A percentile compares a stretch with the other conserved stretches of the same genome.
These are phyloP conservation scores for Ogataea saltuana DNA, from an alignment of 805 yeast genomes.

Conservation along the genomic window DNA sequence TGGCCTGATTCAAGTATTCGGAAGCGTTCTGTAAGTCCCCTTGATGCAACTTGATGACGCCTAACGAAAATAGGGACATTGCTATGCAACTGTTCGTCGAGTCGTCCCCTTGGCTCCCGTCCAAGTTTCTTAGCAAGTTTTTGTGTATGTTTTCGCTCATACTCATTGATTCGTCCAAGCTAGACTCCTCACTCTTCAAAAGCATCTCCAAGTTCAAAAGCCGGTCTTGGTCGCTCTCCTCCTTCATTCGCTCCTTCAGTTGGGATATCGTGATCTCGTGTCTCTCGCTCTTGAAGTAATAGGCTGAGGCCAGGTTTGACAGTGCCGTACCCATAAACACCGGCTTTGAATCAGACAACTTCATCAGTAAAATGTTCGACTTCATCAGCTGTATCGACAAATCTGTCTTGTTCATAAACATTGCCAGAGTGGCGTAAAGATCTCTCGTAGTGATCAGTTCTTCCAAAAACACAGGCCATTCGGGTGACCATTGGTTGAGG, in stretches of 20 bases:
- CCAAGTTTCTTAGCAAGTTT: conserved; percentile 16
- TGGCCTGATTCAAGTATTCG: conserved; percentile 63
- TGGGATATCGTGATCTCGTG: conserved; percentile 13
- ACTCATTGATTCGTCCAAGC: conserved; percentile 12
- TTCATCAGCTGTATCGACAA: conserved; percentile 27
- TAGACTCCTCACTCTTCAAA: conserved; percentile 13
- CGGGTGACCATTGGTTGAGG: conserved; percentile 34
- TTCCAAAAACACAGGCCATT: conserved; percentile 74
- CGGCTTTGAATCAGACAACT: conserved; percentile 21
- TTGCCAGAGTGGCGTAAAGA: conserved; percentile 66
- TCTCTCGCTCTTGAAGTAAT: conserved; percentile 25
- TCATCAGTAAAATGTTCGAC: conserved; percentile 33
- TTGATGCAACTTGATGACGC: conserved; percentile 69
- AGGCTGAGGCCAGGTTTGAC: conserved; percentile 32
- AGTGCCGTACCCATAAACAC: conserved; percentile 25
- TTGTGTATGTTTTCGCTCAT: conserved; percentile 26
- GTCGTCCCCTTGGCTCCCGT: conserved; percentile 8
- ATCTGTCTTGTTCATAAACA: conserved; percentile 43
- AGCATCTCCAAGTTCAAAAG: conserved; percentile 13
- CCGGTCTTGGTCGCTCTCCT: conserved; percentile 9
- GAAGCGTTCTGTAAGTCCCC: conserved; percentile 59
- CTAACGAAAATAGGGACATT: conserved; percentile 80
- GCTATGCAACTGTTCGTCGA: conserved; percentile 44
- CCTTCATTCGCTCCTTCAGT: conserved; percentile 7
- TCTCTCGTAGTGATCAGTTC: conserved; percentile 81